Percentiles rank a stretch among this genome's conserved stretches.
Evolutionary conservation across 192 early-diverging fungal species (phyloP).

Genomic region (Dimargaris xerosporica): DNA sequence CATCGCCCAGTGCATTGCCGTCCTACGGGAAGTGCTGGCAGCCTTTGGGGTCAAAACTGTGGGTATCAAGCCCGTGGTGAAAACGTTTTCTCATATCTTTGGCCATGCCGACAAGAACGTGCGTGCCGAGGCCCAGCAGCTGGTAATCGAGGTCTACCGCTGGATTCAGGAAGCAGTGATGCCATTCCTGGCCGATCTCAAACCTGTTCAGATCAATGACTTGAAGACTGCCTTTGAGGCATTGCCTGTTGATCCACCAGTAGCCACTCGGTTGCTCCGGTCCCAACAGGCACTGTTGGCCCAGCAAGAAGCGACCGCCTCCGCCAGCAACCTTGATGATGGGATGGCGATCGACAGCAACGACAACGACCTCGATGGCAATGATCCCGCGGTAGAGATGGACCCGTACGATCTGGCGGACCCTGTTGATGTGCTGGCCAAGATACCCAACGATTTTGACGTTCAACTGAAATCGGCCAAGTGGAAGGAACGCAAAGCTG

Average conservation of each 20-base stretch:
- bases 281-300: constrained; percentile 57
- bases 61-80: constrained; percentile 70
- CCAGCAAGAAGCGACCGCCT: constrained; percentile 21
- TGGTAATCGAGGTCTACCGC: constrained; percentile 79
- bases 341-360: constrained; percentile 8
- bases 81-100: constrained; percentile 77
- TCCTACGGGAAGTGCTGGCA: constrained; percentile 43
- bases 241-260: constrained; percentile 41
- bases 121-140: constrained; percentile 59
- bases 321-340: constrained; percentile 9
- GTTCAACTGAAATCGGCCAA: constrained; percentile 48
- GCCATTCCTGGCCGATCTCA: constrained; percentile 65
- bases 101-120: constrained; percentile 88
- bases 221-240: constrained; percentile 69
- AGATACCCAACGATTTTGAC: constrained; percentile 72
- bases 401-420: constrained; percentile 76
- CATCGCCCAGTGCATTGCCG: constrained; percentile 52
- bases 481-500: constrained; percentile 96
- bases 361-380: constrained; percentile 30
- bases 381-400: constrained; percentile 39
- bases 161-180: constrained; percentile 81
- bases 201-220: constrained; percentile 91
- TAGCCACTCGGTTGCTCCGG: constrained; percentile 54
- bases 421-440: constrained; percentile 77
- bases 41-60: constrained; percentile 70